Percentiles rank a stretch among this genome's conserved stretches.
phyloP scores from a whole-genome alignment of 352 stramenopile species.

The Phytophthora hybrid region DNA sequence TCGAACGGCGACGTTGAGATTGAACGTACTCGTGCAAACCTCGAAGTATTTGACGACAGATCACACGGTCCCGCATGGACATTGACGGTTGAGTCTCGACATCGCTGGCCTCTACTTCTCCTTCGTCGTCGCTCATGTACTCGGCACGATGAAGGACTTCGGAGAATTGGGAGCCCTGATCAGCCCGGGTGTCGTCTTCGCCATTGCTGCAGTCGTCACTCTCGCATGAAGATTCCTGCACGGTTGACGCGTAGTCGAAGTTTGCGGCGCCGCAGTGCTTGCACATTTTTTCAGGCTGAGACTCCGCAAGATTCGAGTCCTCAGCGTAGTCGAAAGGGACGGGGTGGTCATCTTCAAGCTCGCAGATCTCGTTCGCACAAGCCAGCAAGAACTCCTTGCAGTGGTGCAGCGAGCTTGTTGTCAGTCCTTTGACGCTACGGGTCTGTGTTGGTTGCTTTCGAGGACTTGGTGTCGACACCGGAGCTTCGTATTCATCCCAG shows the following conservation, averaged over 20 bases:
- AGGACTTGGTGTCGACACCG: conserved; percentile 8
- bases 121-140: conserved; percentile 46
- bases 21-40: conserved; percentile 23
- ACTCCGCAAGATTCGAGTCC: conserved; percentile 34
- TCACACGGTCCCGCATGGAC: conserved; percentile 20
- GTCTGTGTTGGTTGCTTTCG: conserved; percentile 14
- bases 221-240: conserved; percentile 26
- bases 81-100: conserved; percentile 7
- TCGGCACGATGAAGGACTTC: conserved; percentile 62
- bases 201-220: conserved; percentile 37
- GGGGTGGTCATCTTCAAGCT: conserved; percentile 73
- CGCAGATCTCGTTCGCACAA: conserved; percentile 84
- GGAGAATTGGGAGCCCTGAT: conserved; percentile 68
- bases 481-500: conserved; percentile 16
- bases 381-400: conserved; percentile 79
- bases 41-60: conserved; percentile 42
- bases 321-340: conserved; percentile 77
- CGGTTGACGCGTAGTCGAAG: conserved; percentile 70
- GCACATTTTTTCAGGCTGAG: conserved; percentile 10
- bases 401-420: conserved; percentile 46
- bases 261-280: conserved; percentile 15
- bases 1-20: conserved; percentile 21
- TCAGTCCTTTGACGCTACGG: conserved; percentile 45
- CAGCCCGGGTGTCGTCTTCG: conserved; percentile 55
- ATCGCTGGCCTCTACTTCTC: background rate